These are phyloP conservation scores for Blastobotrys petasosporus DNA, from an alignment of 1,139 yeast species.

Conservation along the genomic window DNA sequence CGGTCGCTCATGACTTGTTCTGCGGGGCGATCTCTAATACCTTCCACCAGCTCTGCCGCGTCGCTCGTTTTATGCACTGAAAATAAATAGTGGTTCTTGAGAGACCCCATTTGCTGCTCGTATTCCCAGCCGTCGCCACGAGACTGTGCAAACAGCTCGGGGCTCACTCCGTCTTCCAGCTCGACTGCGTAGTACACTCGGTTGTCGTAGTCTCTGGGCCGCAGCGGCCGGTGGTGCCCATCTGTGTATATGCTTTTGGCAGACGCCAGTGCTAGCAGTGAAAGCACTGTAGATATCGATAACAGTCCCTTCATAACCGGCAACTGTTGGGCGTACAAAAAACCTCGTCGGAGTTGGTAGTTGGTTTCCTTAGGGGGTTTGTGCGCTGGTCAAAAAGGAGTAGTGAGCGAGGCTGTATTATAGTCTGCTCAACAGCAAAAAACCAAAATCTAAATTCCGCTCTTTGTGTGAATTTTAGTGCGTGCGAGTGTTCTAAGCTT, in stretches of 20 bases:
- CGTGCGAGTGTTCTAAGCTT: too few relatives aligned
- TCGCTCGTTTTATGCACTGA: conserved; percentile 24
- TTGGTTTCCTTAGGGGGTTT: too few relatives aligned
- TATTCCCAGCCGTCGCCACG: conserved; percentile 25
- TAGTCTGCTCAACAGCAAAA: too few relatives aligned
- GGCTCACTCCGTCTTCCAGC: conserved; percentile 18
- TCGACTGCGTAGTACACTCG: conserved; percentile 31
- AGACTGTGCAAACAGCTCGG: conserved; percentile 12
- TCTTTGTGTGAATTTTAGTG: too few relatives aligned
- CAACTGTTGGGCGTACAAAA: too few relatives aligned
- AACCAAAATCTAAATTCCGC: too few relatives aligned
- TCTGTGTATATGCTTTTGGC: conserved; percentile 1
- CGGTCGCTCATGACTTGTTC: conserved; percentile 7
- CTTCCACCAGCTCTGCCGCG: conserved; percentile 15
- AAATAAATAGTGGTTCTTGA: conserved; percentile 32
- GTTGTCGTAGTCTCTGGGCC: conserved; percentile 21
- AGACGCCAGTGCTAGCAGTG: too few relatives aligned
- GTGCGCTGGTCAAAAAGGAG: too few relatives aligned
- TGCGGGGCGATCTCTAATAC: conserved; percentile 15
- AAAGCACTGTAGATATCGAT: too few relatives aligned
- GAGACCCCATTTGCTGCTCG: conserved; percentile 30
- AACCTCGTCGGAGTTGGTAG: too few relatives aligned
- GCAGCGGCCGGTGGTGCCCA: conserved; percentile 11
- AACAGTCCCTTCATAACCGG: too few relatives aligned
- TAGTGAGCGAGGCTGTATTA: too few relatives aligned